These are phyloP conservation scores for Plasmodium berghei DNA, from an alignment of 169 alveolate genomes.

Conservation along the genomic window DNA sequence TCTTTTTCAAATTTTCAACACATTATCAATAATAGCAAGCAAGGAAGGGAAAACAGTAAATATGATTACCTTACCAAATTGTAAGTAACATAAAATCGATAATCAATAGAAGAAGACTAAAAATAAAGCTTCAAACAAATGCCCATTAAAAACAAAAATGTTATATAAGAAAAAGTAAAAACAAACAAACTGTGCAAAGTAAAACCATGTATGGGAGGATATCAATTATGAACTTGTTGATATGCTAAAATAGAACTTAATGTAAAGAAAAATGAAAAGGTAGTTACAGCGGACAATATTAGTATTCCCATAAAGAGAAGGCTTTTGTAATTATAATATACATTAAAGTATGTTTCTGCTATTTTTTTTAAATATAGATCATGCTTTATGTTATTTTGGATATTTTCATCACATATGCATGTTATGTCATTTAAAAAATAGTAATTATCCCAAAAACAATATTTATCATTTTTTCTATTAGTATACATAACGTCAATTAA, in stretches of 20 bases:
- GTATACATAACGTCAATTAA: conserved; percentile 4
- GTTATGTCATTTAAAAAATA: conserved; percentile 40
- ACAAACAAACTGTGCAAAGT: not conserved
- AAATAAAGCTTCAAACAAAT: too few species aligned
- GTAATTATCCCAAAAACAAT: conserved; percentile 41
- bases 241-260: conserved; percentile 28
- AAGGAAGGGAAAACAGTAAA: too few species aligned
- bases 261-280: conserved; percentile 37
- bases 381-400: conserved; percentile 13
- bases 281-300: not conserved
- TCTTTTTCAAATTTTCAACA: too few species aligned
- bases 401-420: conserved; percentile 50
- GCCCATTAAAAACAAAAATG: too few species aligned
- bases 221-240: not conserved
- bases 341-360: conserved; percentile 26
- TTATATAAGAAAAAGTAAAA: not conserved
- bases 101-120: too few species aligned
- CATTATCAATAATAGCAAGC: too few species aligned
- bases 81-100: too few species aligned
- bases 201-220: not conserved
- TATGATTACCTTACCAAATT: too few species aligned
- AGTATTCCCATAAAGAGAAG: conserved; percentile 32
- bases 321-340: conserved; percentile 29
- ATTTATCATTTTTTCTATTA: conserved; percentile 26
- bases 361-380: conserved; percentile 30